Conservation (phyloP, 305 asterid genomes). For the Fraxinus platypoda region DNA sequence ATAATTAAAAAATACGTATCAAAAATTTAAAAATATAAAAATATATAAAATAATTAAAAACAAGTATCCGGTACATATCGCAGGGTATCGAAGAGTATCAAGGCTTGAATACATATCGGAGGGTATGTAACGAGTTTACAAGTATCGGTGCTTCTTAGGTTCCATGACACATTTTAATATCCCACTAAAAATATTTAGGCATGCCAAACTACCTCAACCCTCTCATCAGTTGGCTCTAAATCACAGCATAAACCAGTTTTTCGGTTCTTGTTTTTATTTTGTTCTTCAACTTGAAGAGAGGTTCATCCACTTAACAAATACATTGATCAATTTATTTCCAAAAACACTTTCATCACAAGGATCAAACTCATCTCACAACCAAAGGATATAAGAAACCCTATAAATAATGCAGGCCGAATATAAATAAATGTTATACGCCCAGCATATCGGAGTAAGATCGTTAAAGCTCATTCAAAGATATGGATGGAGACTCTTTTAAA, state of each 20-base stretch:
- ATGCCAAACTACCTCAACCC: constrained; percentile 2
- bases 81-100: too few relatives aligned
- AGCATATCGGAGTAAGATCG: neutral
- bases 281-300: neutral
- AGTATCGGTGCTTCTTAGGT: too few relatives aligned
- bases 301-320: neutral
- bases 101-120: too few relatives aligned
- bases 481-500: neutral
- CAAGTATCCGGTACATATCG: too few relatives aligned
- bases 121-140: too few relatives aligned
- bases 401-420: neutral
- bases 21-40: too few relatives aligned
- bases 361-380: neutral
- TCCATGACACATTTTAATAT: neutral
- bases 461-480: neutral
- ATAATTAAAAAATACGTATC: too few relatives aligned
- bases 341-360: neutral
- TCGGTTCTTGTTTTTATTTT: neutral
- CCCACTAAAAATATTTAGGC: neutral
- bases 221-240: constrained; percentile 7
- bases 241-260: neutral
- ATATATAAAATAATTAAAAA: too few relatives aligned
- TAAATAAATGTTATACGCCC: neutral
- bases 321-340: constrained; percentile 6
- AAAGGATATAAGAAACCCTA: neutral